Conservation (phyloP, 176 grass and related monocot species). For the Thinopyrum elongatum region DNA sequence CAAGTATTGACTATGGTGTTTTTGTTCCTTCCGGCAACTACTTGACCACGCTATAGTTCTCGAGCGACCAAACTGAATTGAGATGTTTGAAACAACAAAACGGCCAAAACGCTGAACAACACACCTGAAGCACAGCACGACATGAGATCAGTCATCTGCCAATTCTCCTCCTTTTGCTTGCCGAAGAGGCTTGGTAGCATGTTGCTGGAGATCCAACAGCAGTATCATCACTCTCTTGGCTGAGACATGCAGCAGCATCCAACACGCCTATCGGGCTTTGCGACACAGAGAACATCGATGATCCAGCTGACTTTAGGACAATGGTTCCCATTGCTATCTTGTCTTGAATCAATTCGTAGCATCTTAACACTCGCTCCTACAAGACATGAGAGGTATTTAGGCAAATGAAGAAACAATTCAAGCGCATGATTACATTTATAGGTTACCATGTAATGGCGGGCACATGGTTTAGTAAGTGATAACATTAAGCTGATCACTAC, state of each 20-base stretch:
- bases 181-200: slow-evolving; percentile 50
- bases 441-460: background rate
- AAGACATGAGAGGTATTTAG: background rate
- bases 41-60: background rate
- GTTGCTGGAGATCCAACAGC: slow-evolving; percentile 49
- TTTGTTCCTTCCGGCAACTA: slow-evolving; percentile 37
- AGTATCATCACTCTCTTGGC: slow-evolving; percentile 70
- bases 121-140: slow-evolving; percentile 32
- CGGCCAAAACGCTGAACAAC: background rate
- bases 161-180: slow-evolving; percentile 78
- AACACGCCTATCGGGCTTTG: slow-evolving; percentile 83
- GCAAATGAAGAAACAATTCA: slow-evolving; percentile 27
- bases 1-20: slow-evolving; percentile 34
- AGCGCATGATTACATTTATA: background rate
- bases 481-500: slow-evolving; percentile 16
- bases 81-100: no score
- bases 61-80: no score
- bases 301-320: slow-evolving; percentile 41
- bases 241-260: slow-evolving; percentile 73
- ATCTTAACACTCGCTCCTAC: slow-evolving; percentile 76
- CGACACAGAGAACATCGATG: slow-evolving; percentile 50
- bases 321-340: slow-evolving; percentile 49
- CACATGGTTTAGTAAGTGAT: background rate
- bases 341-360: slow-evolving; percentile 72
- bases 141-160: slow-evolving; percentile 46